These are phyloP conservation scores for Cercospora sojina DNA, from an alignment of 2,329 filamentous ascomycete genomes.

Conservation along the genomic window DNA sequence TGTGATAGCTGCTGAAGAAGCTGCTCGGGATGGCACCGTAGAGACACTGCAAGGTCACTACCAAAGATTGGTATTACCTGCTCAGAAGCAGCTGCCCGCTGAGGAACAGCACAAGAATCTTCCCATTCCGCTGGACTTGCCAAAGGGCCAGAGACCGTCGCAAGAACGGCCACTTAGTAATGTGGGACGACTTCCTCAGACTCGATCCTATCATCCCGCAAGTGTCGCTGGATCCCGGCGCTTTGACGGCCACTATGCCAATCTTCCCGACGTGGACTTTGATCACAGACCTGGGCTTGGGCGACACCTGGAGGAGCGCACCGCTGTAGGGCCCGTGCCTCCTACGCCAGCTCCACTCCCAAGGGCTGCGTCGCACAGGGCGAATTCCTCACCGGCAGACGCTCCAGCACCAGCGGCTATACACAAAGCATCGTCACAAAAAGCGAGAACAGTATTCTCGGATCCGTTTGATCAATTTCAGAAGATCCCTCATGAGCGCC, in stretches of 20 bases:
- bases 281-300: constrained; percentile 8
- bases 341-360: background rate
- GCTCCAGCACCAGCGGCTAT: background rate
- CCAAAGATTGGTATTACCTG: constrained; percentile 17
- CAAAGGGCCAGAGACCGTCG: background rate
- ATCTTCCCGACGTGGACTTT: constrained; percentile 5
- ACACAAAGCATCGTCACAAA: background rate
- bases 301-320: constrained; percentile 9
- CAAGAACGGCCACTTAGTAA: constrained; percentile 2
- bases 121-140: constrained; percentile 9
- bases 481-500: background rate
- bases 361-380: background rate
- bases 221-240: constrained; percentile 3
- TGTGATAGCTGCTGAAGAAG: constrained; percentile 43
- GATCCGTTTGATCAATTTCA: constrained; percentile 8
- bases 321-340: background rate
- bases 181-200: background rate
- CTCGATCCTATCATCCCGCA: background rate
- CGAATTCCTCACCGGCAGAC: background rate
- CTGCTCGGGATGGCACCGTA: constrained; percentile 44
- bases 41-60: constrained; percentile 38
- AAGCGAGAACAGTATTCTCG: background rate
- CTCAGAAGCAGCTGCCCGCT: background rate
- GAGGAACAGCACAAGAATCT: constrained; percentile 7
- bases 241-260: background rate